A percentile compares a stretch with the other conserved stretches of the same genome.
phyloP scores from a whole-genome alignment of 2,329 filamentous ascomycete genomes.

The Huntiella savannae region DNA sequence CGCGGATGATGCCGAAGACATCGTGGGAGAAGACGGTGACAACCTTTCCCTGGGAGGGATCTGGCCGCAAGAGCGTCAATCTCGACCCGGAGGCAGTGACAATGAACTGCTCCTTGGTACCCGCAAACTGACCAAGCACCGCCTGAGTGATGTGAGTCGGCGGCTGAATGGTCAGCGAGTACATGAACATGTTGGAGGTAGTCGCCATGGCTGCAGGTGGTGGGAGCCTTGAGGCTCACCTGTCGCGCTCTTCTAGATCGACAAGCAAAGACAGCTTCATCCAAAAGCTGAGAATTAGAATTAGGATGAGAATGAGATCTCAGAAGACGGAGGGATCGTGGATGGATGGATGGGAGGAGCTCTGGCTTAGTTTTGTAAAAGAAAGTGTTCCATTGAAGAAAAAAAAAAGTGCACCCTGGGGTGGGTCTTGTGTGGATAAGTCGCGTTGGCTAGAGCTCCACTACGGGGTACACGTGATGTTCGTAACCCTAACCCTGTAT shows the following conservation, averaged over 20 bases:
- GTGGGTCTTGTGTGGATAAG: constrained; percentile 5
- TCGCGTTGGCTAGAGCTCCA: neutral
- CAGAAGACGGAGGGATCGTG: neutral
- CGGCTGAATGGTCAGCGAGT: constrained; percentile 87
- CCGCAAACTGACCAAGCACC: constrained; percentile 84
- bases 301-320: constrained; percentile 2
- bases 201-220: constrained; percentile 59
- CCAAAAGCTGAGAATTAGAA: constrained; percentile 10
- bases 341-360: neutral
- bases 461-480: too few relatives aligned
- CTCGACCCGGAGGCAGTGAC: constrained; percentile 82
- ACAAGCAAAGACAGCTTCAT: constrained; percentile 10
- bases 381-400: constrained; percentile 2
- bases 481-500: too few relatives aligned
- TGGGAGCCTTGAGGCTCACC: constrained; percentile 13
- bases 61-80: constrained; percentile 70
- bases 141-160: constrained; percentile 80
- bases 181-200: constrained; percentile 96
- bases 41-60: constrained; percentile 70
- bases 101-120: constrained; percentile 95
- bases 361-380: neutral
- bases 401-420: constrained; percentile 5
- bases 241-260: constrained; percentile 9
- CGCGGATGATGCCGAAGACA: constrained; percentile 87
- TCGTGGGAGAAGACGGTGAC: constrained; percentile 76